A percentile compares a stretch with the other conserved stretches of the same genome.
phyloP scores from a whole-genome alignment of 306 rosid genomes.

The Calophaca sinica region DNA sequence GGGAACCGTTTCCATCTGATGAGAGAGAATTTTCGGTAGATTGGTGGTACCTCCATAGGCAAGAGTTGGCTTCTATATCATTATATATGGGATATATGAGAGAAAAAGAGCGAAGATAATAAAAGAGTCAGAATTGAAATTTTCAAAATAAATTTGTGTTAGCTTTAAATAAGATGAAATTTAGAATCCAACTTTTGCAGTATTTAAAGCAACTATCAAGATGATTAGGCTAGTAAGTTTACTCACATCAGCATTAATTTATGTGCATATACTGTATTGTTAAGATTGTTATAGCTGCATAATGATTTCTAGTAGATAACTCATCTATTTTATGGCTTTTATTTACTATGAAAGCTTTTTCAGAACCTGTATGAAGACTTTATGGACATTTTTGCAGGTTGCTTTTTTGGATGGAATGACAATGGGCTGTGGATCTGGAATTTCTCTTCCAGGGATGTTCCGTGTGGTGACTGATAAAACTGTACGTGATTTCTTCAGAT shows the following conservation, averaged over 20 bases:
- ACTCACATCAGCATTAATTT: neutral
- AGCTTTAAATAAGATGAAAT: conserved; percentile 29
- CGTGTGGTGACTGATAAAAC: conserved; percentile 87
- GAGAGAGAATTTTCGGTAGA: conserved; percentile 16
- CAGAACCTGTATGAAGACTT: conserved; percentile 40
- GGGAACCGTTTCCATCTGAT: neutral
- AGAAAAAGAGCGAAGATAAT: neutral
- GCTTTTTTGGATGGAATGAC: conserved; percentile 88
- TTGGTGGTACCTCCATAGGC: conserved; percentile 11
- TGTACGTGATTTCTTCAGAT: conserved; percentile 59
- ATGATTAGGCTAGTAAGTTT: conserved; percentile 10
- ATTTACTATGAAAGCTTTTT: neutral
- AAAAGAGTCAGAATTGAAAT: neutral
- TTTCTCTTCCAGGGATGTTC: conserved; percentile 90
- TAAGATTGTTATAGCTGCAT: neutral
- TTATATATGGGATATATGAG: neutral
- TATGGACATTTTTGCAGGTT: conserved; percentile 60
- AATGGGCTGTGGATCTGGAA: conserved; percentile 97
- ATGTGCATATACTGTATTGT: neutral
- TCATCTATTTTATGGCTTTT: neutral
- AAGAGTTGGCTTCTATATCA: neutral
- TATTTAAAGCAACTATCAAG: conserved; percentile 24
- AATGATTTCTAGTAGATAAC: neutral
- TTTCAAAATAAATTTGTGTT: neutral
- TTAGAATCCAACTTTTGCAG: neutral